Evolutionary conservation across 345 rosid species (phyloP).

Genomic region (Aquilaria sinensis): DNA sequence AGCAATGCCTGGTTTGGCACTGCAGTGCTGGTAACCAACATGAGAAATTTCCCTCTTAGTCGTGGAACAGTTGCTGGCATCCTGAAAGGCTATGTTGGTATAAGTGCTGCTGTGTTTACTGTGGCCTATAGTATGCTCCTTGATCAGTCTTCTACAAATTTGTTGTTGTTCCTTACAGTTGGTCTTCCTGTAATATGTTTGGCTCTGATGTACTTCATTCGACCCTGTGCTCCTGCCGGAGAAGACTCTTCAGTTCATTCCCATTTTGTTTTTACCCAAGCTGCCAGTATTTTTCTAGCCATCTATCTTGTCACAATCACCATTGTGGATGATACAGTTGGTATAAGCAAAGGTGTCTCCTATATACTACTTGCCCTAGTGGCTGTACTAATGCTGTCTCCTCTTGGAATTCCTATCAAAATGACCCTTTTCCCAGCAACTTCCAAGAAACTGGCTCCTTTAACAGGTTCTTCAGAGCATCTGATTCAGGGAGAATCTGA

Average conservation of each 20-base stretch:
- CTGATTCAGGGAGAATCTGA: conserved; percentile 38
- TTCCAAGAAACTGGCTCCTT: conserved; percentile 32
- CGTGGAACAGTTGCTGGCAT: conserved; percentile 81
- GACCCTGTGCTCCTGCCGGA: conserved; percentile 73
- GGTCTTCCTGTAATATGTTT: conserved; percentile 76
- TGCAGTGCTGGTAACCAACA: conserved; percentile 84
- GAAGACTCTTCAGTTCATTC: conserved; percentile 77
- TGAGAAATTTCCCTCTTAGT: conserved; percentile 85
- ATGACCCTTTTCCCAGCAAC: conserved; percentile 79
- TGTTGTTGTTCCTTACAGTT: conserved; percentile 56
- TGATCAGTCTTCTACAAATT: conserved; percentile 46
- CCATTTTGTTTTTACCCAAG: conserved; percentile 71
- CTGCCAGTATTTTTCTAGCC: conserved; percentile 59
- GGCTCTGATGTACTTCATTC: conserved; percentile 63
- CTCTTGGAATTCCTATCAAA: conserved; percentile 87
- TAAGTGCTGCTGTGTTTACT: conserved; percentile 78
- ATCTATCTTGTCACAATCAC: conserved; percentile 57
- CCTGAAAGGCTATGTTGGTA: conserved; percentile 83
- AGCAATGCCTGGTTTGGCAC: conserved; percentile 88
- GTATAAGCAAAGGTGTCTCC: conserved; percentile 33
- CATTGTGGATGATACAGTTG: conserved; percentile 32
- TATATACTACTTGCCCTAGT: conserved; percentile 51
- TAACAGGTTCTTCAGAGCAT: conserved; percentile 49
- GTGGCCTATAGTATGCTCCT: conserved; percentile 59
- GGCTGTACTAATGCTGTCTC: conserved; percentile 58